These are phyloP conservation scores for Dendrobium huoshanense DNA, from an alignment of 106 monocot species.

Conservation along the genomic window DNA sequence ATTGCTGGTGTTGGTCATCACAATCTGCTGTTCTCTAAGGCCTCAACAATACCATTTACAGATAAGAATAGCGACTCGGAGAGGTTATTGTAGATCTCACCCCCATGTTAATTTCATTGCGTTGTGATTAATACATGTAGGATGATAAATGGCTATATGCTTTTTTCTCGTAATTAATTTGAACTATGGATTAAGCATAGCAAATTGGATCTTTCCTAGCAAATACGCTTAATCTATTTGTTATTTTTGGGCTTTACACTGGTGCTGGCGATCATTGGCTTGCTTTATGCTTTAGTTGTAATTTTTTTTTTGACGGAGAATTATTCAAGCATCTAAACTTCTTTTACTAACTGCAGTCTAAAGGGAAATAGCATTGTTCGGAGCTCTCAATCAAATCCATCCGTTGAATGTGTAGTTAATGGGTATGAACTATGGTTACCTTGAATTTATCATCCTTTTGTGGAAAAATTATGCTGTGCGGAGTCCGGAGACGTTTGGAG, in stretches of 20 bases:
- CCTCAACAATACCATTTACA: constrained; percentile 39
- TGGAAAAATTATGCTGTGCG: neutral
- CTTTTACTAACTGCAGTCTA: constrained; percentile 20
- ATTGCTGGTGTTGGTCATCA: constrained; percentile 96
- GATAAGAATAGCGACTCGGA: constrained; percentile 28
- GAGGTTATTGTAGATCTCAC: constrained; percentile 31
- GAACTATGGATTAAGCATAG: neutral
- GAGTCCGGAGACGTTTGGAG: too few species aligned
- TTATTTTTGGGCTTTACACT: neutral
- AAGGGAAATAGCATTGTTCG: constrained; percentile 13
- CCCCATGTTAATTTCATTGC: neutral
- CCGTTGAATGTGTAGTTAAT: constrained; percentile 16
- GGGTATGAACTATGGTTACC: constrained; percentile 21
- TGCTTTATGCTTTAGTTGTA: neutral
- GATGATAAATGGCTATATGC: neutral
- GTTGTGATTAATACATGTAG: neutral
- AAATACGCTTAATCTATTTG: neutral
- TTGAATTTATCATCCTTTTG: neutral
- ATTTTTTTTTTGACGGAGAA: too few species aligned
- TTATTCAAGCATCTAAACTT: neutral
- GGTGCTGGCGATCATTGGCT: neutral
- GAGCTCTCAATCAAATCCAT: constrained; percentile 13
- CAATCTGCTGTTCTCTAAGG: constrained; percentile 79
- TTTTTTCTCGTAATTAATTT: neutral
- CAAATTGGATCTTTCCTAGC: neutral